phyloP scores from a whole-genome alignment of 768 basidiomycete genomes.

The Boletus patriciae region DNA sequence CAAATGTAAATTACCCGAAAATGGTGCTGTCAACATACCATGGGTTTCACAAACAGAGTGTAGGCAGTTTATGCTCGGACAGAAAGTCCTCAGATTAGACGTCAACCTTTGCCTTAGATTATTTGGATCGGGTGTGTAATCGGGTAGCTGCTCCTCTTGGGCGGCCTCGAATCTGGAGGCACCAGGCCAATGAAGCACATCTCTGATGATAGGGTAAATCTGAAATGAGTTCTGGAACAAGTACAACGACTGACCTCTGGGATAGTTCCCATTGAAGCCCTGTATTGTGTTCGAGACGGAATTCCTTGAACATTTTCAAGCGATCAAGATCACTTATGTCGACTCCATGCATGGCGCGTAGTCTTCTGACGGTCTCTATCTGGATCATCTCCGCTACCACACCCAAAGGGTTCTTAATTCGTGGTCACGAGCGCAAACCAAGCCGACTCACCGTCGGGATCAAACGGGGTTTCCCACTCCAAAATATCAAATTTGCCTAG shows the following conservation, averaged over 20 bases:
- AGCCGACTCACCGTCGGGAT: conserved; percentile 50
- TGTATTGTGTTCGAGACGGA: conserved; percentile 22
- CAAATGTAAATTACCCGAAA: neutral
- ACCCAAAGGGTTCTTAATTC: neutral
- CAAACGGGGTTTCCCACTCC: conserved; percentile 41
- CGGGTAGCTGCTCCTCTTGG: neutral
- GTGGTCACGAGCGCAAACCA: neutral
- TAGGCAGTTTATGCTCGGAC: conserved; percentile 48
- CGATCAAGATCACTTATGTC: conserved; percentile 38
- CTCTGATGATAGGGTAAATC: conserved; percentile 27
- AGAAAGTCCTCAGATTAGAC: conserved; percentile 39
- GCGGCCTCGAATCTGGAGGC: neutral
- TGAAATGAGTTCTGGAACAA: neutral
- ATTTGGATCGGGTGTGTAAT: conserved; percentile 17
- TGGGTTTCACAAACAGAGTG: conserved; percentile 42
- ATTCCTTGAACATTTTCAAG: conserved; percentile 25
- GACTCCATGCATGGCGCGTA: conserved; percentile 34
- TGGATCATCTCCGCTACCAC: conserved; percentile 48
- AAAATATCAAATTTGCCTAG: conserved; percentile 27
- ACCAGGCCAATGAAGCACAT: conserved; percentile 41
- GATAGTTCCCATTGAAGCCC: conserved; percentile 45
- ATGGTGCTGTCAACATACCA: conserved; percentile 16
- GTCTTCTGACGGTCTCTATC: conserved; percentile 43
- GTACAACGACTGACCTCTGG: conserved; percentile 39
- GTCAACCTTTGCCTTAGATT: conserved; percentile 36